Evolutionary conservation across 2,329 filamentous ascomycete species (phyloP).

Genomic region (Tothia fuscella): DNA sequence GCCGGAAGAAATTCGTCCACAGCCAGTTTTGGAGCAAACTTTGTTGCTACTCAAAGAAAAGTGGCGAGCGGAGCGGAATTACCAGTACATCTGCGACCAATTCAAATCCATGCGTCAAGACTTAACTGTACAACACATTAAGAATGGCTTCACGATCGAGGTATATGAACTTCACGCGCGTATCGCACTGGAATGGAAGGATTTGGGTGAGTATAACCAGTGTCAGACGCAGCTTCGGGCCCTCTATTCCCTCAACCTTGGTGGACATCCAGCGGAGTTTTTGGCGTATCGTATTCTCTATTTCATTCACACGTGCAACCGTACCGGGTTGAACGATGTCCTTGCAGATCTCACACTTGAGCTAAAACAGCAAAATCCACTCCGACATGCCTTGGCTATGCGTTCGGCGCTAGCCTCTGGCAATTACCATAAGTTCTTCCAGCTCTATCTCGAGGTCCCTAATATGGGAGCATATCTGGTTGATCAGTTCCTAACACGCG

Average conservation of each 20-base stretch:
- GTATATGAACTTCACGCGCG: conserved; percentile 97
- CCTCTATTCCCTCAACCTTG: conserved; percentile 75
- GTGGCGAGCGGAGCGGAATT: conserved; percentile 89
- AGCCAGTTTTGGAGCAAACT: conserved; percentile 67
- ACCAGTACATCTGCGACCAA: conserved; percentile 96
- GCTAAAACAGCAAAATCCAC: conserved; percentile 77
- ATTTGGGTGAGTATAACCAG: conserved; percentile 99
- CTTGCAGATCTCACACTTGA: conserved; percentile 96
- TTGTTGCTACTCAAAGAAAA: conserved; percentile 85
- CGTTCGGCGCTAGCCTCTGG: conserved; percentile 84
- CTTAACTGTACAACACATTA: conserved; percentile 93
- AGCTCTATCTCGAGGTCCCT: conserved; percentile 83
- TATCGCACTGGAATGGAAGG: conserved; percentile 94
- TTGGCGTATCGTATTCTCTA: conserved; percentile 99
- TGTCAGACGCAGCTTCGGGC: conserved; percentile 96
- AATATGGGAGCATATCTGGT: conserved; percentile 98
- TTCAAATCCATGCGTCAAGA: conserved; percentile 98
- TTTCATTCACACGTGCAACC: conserved; percentile 98
- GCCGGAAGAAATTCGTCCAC: conserved; percentile 75
- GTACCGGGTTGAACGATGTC: conserved; percentile 93
- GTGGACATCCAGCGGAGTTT: conserved; percentile 88
- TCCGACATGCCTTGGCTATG: conserved; percentile 85
- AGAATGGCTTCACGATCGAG: conserved; percentile 88
- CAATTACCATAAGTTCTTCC: conserved; percentile 96
- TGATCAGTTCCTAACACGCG: conserved; percentile 96